Percentiles rank a stretch among this genome's conserved stretches.
Evolutionary conservation across 345 rosid species (phyloP).

Genomic region (Hibiscus trionum): DNA sequence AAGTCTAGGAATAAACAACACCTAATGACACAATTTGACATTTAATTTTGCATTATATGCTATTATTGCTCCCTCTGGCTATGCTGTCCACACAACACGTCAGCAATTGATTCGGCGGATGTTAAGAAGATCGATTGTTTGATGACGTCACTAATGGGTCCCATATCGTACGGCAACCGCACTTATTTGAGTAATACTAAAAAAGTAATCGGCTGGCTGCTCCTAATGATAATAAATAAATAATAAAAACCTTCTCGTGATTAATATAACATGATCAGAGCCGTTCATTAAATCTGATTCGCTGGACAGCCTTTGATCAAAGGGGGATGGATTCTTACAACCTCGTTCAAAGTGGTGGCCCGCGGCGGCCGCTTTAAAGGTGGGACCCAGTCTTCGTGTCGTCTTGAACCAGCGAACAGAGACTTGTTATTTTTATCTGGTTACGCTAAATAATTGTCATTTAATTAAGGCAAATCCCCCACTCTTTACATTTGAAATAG

Average conservation of each 20-base stretch:
- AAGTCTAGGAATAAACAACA: too few relatives aligned
- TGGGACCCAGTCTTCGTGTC: constrained; percentile 37
- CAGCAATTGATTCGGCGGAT: neutral
- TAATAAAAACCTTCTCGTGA: too few relatives aligned
- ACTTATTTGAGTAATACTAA: neutral
- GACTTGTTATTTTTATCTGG: neutral
- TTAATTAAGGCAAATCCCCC: too few relatives aligned
- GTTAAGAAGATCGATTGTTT: too few relatives aligned
- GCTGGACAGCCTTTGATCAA: neutral
- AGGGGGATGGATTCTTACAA: neutral
- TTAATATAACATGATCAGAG: too few relatives aligned
- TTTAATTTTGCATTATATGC: too few relatives aligned
- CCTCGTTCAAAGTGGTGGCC: constrained; percentile 4
- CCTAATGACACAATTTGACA: too few relatives aligned
- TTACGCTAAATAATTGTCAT: neutral
- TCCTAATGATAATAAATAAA: neutral
- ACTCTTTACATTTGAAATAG: too few relatives aligned
- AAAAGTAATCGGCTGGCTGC: neutral
- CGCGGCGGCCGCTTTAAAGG: constrained; percentile 48
- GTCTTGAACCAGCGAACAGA: constrained; percentile 43
- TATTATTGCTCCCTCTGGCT: too few relatives aligned
- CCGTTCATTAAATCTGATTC: too few relatives aligned
- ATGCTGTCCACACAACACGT: neutral
- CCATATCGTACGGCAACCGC: neutral
- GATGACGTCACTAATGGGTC: neutral